Base-by-base conservation (phyloP, 106 monocot species). In the Cymbidium sinense region DNA sequence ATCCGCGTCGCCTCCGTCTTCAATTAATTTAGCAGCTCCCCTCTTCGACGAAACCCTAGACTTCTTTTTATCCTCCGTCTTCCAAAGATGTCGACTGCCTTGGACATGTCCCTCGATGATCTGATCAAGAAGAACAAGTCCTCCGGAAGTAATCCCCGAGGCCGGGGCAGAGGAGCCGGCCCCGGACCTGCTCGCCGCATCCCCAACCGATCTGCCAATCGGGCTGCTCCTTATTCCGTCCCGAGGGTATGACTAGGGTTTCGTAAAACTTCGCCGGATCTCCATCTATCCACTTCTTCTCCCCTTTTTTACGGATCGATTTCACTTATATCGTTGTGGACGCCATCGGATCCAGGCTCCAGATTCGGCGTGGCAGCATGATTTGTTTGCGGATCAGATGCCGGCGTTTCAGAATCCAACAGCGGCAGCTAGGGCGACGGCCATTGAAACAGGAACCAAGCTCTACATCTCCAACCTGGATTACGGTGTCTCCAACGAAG, bases 401-500 rank as follows among this genome's bases (percentile, higher is more conserved):
- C 75, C 58, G 25, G 51, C 23, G 80, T 73, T 58, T 23, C 37
- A 27, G n/a, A 64, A 52, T 65, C 76, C 77, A 43, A 75, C 81
- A 9, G 51, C 83, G 33, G 79, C 77, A 43, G 84, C 79, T 41
- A 74, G 86, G 62, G 77, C 76, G 29, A 77, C 87, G 15, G 62
- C 85, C 20, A 88, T 90, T 8, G 90, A 93, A 86, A 93, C 93
- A 0, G 90, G 90, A 20, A 90, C 88, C 34, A 93, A 93, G 85
- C 85, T 93, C 17, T 90, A 93, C 83, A 87, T 93, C 54, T 93
- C 93, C 33, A 93, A 93, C 43, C 77, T 93, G 77, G 90, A 93
- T 18, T 93, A 90, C 54, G 90, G 88, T 7, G 93, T 93, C 21
- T 93, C 90, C 7, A 90, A 86, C 44, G 90, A 93, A 58, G 93